Evolutionary conservation across 306 rosid genomes (phyloP).

Genomic region (Cicer arietinum): DNA sequence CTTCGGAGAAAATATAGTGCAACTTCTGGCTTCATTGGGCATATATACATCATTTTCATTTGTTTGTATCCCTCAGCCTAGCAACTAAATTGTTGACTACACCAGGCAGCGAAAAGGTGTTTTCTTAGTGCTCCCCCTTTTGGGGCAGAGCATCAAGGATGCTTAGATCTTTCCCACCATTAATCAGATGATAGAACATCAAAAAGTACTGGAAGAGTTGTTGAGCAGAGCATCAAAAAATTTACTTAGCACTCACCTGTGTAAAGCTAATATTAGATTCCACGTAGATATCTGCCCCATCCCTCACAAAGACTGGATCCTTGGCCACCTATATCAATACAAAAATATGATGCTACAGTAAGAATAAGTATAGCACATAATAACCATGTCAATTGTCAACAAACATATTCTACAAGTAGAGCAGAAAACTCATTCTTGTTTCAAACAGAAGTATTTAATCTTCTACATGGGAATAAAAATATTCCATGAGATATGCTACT

Average conservation of each 20-base stretch:
- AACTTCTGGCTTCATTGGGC: too few species aligned
- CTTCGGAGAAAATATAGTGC: too few species aligned
- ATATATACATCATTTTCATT: too few species aligned
- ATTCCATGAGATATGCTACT: not conserved
- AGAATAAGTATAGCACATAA: slow-evolving; percentile 37
- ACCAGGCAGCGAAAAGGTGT: slow-evolving; percentile 13
- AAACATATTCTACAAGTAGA: not conserved
- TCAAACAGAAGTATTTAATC: slow-evolving; percentile 12
- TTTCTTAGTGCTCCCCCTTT: slow-evolving; percentile 3
- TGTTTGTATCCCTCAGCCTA: slow-evolving; percentile 1
- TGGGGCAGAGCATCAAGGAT: slow-evolving; percentile 9
- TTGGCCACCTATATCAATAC: slow-evolving; percentile 72
- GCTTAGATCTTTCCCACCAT: slow-evolving; percentile 8
- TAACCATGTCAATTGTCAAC: slow-evolving; percentile 15
- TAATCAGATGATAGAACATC: slow-evolving; percentile 6
- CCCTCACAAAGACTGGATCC: slow-evolving; percentile 79
- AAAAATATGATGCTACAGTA: slow-evolving; percentile 39
- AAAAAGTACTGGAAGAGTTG: slow-evolving; percentile 13
- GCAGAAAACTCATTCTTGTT: slow-evolving; percentile 31
- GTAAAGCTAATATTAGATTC: slow-evolving; percentile 94
- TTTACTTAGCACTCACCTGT: slow-evolving; percentile 62
- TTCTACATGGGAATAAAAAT: slow-evolving; percentile 10
- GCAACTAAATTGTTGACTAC: not conserved
- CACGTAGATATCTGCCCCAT: slow-evolving; percentile 89
- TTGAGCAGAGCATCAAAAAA: too few species aligned